These are phyloP conservation scores for Globisporangium canariense DNA, from an alignment of 352 stramenopile genomes.

Conservation along the genomic window DNA sequence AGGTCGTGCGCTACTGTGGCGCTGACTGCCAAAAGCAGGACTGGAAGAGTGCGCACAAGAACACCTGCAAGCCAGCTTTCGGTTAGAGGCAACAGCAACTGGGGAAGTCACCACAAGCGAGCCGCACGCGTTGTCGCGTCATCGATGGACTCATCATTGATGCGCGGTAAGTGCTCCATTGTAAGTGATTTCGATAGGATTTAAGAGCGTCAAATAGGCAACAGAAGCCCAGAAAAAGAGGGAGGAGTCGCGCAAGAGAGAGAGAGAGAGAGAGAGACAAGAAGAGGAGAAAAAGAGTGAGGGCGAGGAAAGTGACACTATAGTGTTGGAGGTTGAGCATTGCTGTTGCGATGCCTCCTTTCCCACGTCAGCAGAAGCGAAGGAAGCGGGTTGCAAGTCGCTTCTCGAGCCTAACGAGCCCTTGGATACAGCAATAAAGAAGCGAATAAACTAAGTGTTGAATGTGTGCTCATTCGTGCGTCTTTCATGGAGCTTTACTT, in stretches of 20 bases:
- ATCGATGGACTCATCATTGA: background rate
- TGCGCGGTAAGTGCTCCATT: background rate
- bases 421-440: background rate
- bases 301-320: background rate
- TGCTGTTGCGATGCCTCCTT: background rate
- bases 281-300: background rate
- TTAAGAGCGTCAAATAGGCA: constrained; percentile 16
- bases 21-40: constrained; percentile 87
- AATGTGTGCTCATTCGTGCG: background rate
- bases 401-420: background rate
- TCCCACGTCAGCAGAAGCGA: background rate
- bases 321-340: background rate
- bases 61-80: constrained; percentile 67
- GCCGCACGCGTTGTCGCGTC: background rate
- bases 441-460: constrained; percentile 7
- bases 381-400: constrained; percentile 2
- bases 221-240: constrained; percentile 1
- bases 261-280: background rate
- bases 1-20: constrained; percentile 82
- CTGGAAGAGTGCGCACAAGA: constrained; percentile 86
- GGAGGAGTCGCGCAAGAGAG: background rate
- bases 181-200: constrained; percentile 11
- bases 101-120: constrained; percentile 2
- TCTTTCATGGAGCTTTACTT: background rate
- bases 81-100: constrained; percentile 12